Percentiles rank a stretch among this genome's conserved stretches.
phyloP scores from a whole-genome alignment of 495 filamentous ascomycete genomes.

The Hypoxylon intermedium region DNA sequence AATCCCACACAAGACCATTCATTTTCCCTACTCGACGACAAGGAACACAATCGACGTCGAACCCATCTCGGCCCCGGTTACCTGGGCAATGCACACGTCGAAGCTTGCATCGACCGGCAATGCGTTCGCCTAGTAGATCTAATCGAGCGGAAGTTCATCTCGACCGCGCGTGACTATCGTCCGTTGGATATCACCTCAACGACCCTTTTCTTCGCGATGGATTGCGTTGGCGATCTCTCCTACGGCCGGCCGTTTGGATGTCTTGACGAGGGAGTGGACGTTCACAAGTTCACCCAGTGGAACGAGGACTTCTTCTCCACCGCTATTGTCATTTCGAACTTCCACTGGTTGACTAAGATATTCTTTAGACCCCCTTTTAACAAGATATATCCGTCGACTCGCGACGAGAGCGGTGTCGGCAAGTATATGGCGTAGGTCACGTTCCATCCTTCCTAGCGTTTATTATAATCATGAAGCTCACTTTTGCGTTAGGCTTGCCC shows the following conservation, averaged over 20 bases:
- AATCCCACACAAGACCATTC: conserved; percentile 29
- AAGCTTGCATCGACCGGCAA: conserved; percentile 26
- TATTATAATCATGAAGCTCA: conserved; percentile 6
- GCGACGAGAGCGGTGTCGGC: conserved; percentile 18
- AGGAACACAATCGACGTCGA: conserved; percentile 25
- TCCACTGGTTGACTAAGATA: conserved; percentile 33
- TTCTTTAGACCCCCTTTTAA: conserved; percentile 32
- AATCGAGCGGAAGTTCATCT: conserved; percentile 28
- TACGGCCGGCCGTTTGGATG: conserved; percentile 29
- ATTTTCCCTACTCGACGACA: conserved; percentile 28
- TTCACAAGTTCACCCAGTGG: conserved; percentile 30
- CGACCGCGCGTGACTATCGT: conserved; percentile 14
- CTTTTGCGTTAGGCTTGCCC: conserved; percentile 39
- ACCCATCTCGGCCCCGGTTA: conserved; percentile 28
- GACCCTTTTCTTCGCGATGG: conserved; percentile 30
- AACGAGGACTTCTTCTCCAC: conserved; percentile 35
- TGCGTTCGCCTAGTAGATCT: conserved; percentile 19
- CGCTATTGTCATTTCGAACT: conserved; percentile 29
- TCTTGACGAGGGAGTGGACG: conserved; percentile 26
- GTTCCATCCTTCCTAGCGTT: not conserved
- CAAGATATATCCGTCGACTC: conserved; percentile 20
- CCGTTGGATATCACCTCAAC: conserved; percentile 17
- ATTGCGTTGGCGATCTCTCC: conserved; percentile 27
- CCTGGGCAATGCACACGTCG: conserved; percentile 12
- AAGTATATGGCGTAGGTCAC: conserved; percentile 27